Evolutionary conservation across 805 yeast species (phyloP), one percentile per base, ranked within the genome.

Genomic region (Torulaspora delbrueckii): DNA sequence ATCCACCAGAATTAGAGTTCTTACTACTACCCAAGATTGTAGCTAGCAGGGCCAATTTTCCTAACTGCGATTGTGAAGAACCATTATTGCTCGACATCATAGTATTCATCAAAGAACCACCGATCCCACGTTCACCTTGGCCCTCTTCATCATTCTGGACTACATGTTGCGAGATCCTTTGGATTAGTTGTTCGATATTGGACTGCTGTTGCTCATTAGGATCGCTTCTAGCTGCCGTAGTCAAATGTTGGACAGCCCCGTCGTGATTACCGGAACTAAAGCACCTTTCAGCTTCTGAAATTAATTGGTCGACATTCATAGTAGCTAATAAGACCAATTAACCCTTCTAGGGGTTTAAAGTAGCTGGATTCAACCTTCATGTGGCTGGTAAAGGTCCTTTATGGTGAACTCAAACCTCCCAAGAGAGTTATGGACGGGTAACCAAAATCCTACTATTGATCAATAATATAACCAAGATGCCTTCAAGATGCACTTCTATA

Each of bases 11-110:
- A 13, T 33, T 46, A 7, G 43, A 45, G 13, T 43, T 48, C 9
- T 47, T 51, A 18, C 47, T 50, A 23, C 52, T 49, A 14, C 48
- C 42, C 47, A 62, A 39, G n/a, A 59, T 48, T 9, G 59, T 57
- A 10, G 61, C 45, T 12, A 62, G 45, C 27, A 62, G 45, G 7
- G 66, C 65, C 47, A 62, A 42, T 40, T 62, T 62, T 6, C 66
- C 65, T 24, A 62, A 40, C 40, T 62, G 66, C 1, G 63, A 44
- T 32, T 56, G 58, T 4, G 58, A 45, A 19, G 57, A 52, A 1
- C 63, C 63, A 36, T 56, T 55, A 24, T 52, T 53, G 24, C 37
- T 51, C 5, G 56, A 32, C 42, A 48, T 44, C 43, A 60, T 37
- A 2, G 61, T 50, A 36, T 44, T 53, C 51, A 60, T 45, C 27